Base-by-base conservation (phyloP, 805 yeast species). In the Pichia cabralensis region DNA sequence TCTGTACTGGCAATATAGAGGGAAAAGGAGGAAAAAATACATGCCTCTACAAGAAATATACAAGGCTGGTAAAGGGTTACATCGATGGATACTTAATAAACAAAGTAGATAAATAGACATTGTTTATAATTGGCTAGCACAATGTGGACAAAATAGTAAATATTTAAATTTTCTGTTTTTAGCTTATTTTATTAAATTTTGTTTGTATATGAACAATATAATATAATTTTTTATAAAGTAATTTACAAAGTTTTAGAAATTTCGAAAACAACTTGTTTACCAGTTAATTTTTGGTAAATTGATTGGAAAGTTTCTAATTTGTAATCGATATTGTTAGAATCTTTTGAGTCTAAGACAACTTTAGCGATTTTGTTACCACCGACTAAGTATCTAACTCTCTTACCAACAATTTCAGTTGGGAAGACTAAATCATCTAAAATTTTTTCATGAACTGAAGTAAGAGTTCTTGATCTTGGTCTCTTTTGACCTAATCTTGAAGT, bases 401-500 rank as follows among this genome's bases (percentile, higher is more conserved):
- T 92, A 70, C 98, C 98, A 55, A 81, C 77, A 61, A 89, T 89
- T 77, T 89, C 96, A 56, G 97, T 88, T 71, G 98, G 98, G 96
- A 81, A 89, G 53, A 92, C 98, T 64, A 89, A 77, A 72, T 89
- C 98, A 74, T 92, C 98, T 68, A 89, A 84, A 73, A 89, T 74
- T 69, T 85, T 84, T 74, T 92, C 97, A 71, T 89, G 98, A 55
- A 89, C 98, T 63, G 96, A 86, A 56, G 96, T 79, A 69, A 92
- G 77, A 62, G 98, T 89, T 82, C 98, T 86, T 60, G 97, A 88
- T 76, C 95, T 85, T 69, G 98, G 98, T 79, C 98, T 88, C 88
- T 92, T 88, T 76, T 92, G 98, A 60, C 67, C 70, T 69, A 80
- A 83, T 77, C 86, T 84, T 46, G 95, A 75, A 62, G 79, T 73